phyloP scores from a whole-genome alignment of 305 asterid species.

The Withania somnifera region DNA sequence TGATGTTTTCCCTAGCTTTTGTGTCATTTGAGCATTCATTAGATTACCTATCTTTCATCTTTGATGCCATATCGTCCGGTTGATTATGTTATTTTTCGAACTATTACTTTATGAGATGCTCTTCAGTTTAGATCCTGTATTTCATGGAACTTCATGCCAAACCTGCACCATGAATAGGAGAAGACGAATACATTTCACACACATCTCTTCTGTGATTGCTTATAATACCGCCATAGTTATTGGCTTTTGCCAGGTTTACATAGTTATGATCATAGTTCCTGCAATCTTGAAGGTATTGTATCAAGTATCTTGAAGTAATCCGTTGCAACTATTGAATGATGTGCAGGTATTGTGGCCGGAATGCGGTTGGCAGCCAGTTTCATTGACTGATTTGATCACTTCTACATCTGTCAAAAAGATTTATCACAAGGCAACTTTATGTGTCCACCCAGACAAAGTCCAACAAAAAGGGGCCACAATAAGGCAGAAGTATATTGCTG shows the following conservation, averaged over 20 bases:
- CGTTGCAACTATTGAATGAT: background rate
- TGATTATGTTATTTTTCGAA: background rate
- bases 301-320: background rate
- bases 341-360: conserved; percentile 80
- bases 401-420: conserved; percentile 71
- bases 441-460: conserved; percentile 93
- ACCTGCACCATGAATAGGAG: background rate
- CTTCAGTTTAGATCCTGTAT: background rate
- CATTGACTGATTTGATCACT: conserved; percentile 79
- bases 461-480: conserved; percentile 82
- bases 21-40: background rate
- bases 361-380: conserved; percentile 79
- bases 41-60: background rate
- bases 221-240: background rate
- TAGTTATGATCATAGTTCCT: background rate
- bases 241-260: background rate
- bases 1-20: background rate
- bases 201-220: background rate
- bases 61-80: background rate
- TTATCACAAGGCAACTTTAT: conserved; percentile 58
- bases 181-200: background rate
- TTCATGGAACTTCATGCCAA: background rate
- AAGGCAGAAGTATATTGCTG: conserved; percentile 77
- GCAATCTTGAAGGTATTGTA: background rate
- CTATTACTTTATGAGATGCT: background rate